A percentile compares a stretch with the other conserved stretches of the same genome.
These are phyloP conservation scores for Colletotrichum tofieldiae DNA, from an alignment of 2,329 filamentous ascomycete genomes.

Conservation along the genomic window DNA sequence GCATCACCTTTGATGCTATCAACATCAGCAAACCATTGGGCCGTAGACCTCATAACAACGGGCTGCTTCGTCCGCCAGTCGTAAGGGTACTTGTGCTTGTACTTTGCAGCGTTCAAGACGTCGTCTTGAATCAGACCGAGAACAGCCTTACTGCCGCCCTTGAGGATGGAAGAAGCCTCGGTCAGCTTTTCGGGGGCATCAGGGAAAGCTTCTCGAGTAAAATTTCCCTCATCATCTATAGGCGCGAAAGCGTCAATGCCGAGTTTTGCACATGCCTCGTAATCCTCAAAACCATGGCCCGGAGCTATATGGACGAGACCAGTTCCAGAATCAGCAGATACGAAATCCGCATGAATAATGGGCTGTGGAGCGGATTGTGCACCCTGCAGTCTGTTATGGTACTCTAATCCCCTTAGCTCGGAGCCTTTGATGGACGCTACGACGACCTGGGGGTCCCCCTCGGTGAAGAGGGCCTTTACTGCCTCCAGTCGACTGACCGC, in stretches of 20 bases:
- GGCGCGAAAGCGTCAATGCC: conserved; percentile 85
- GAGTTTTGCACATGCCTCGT: conserved; percentile 81
- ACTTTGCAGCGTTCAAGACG: conserved; percentile 79
- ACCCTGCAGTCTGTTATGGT: conserved; percentile 80
- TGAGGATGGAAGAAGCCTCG: conserved; percentile 78
- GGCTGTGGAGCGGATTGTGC: conserved; percentile 71
- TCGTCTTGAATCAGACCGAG: conserved; percentile 77
- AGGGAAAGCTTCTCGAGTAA: conserved; percentile 85
- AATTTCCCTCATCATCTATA: conserved; percentile 85
- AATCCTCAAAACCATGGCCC: conserved; percentile 97
- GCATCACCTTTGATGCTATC: conserved; percentile 84
- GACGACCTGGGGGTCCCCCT: conserved; percentile 62
- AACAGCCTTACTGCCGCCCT: conserved; percentile 78
- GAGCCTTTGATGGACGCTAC: conserved; percentile 73
- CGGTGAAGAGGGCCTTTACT: conserved; percentile 67
- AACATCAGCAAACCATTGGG: conserved; percentile 98
- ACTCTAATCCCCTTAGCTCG: conserved; percentile 76
- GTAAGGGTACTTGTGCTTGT: conserved; percentile 95
- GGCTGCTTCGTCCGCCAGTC: conserved; percentile 98
- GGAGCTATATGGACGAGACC: conserved; percentile 96
- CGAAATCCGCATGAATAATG: conserved; percentile 89
- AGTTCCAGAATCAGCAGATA: conserved; percentile 90
- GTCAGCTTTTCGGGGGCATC: conserved; percentile 76
- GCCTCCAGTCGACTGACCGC: conserved; percentile 79
- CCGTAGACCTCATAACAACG: conserved; percentile 91